Percentiles rank a stretch among this genome's conserved stretches.
These are phyloP conservation scores for Dioszegia aurantiaca DNA, from an alignment of 768 basidiomycete genomes.

Conservation along the genomic window DNA sequence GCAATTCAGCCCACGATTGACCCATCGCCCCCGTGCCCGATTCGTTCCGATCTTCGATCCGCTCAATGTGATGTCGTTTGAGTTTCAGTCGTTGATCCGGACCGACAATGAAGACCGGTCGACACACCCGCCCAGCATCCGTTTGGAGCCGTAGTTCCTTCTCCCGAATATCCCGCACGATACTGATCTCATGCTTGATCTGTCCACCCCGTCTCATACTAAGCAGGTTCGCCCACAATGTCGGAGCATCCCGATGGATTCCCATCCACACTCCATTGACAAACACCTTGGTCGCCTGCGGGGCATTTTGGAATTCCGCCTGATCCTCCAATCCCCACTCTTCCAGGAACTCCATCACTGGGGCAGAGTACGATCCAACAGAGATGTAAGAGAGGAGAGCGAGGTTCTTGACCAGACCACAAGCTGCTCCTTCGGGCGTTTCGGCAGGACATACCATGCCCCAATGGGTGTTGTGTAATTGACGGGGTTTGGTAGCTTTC, in stretches of 20 bases:
- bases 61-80: constrained; percentile 75
- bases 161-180: constrained; percentile 96
- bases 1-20: constrained; percentile 68
- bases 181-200: constrained; percentile 91
- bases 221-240: constrained; percentile 88
- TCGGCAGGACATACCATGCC: constrained; percentile 99
- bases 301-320: constrained; percentile 82
- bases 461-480: constrained; percentile 99
- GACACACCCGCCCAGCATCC: constrained; percentile 93
- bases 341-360: constrained; percentile 96
- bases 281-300: constrained; percentile 87
- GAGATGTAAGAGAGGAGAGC: constrained; percentile 97
- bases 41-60: constrained; percentile 55
- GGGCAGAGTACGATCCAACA: constrained; percentile 86
- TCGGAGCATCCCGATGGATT: constrained; percentile 89
- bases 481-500: constrained; percentile 98
- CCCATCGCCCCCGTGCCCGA: constrained; percentile 59
- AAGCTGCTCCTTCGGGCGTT: constrained; percentile 98
- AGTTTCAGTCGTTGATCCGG: constrained; percentile 63
- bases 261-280: constrained; percentile 99
- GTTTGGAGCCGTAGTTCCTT: constrained; percentile 90
- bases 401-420: constrained; percentile 97
- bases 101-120: constrained; percentile 88
- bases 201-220: constrained; percentile 89
- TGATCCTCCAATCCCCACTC: constrained; percentile 96